A percentile compares a stretch with the other conserved stretches of the same genome.
Evolutionary conservation across 2,329 filamentous ascomycete species (phyloP).

Genomic region (Geosmithia putterillii): DNA sequence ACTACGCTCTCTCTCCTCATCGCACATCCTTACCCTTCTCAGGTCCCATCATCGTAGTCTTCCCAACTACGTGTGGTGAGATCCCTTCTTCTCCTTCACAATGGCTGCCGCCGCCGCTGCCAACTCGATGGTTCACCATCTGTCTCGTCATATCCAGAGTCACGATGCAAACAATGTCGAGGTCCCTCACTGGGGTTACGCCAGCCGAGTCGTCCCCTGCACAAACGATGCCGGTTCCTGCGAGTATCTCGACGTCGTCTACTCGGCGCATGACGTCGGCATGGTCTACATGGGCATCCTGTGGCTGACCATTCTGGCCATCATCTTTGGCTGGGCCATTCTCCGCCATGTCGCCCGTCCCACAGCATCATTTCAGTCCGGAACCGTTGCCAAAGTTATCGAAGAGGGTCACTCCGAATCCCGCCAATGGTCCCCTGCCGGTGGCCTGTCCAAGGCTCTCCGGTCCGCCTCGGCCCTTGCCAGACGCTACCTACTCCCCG

Average conservation of each 20-base stretch:
- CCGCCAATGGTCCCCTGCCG: constrained; percentile 1
- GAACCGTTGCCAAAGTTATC: constrained; percentile 7
- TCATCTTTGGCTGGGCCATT: constrained; percentile 29
- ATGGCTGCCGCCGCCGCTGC: not conserved
- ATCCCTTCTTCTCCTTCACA: not conserved
- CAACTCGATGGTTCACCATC: constrained; percentile 1
- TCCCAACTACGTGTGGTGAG: not conserved
- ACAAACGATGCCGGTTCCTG: constrained; percentile 33
- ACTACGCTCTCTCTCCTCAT: not conserved
- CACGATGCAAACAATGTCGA: constrained; percentile 18
- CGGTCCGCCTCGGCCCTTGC: constrained; percentile 25
- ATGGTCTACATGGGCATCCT: constrained; percentile 39
- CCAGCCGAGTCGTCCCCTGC: constrained; percentile 30
- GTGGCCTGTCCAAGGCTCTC: constrained; percentile 13
- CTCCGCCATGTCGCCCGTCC: constrained; percentile 12
- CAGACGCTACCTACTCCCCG: constrained; percentile 46
- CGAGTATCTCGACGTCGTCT: constrained; percentile 38
- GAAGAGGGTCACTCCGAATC: not conserved
- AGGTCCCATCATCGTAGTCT: not conserved
- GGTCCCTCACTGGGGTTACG: constrained; percentile 34
- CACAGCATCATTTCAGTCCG: constrained; percentile 6
- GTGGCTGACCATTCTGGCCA: constrained; percentile 31
- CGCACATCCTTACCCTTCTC: not conserved
- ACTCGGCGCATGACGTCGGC: constrained; percentile 31
- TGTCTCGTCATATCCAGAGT: constrained; percentile 27